phyloP scores from a whole-genome alignment of 768 basidiomycete species.

The Lentinus brumalis region DNA sequence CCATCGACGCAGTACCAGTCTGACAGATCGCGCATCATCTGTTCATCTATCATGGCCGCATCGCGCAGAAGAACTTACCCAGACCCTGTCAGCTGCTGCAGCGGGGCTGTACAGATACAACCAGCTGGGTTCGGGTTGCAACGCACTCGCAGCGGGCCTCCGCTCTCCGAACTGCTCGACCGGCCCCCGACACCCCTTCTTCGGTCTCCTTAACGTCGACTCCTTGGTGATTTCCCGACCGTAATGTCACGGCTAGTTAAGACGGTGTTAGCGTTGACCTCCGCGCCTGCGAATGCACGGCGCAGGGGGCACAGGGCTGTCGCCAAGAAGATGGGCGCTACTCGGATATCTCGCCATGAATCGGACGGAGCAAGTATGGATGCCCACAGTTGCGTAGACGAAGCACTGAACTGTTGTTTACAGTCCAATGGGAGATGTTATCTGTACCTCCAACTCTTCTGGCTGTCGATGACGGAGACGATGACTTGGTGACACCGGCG shows the following conservation, averaged over 20 bases:
- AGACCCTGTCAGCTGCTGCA: neutral
- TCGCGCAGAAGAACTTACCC: neutral
- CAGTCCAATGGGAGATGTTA: neutral
- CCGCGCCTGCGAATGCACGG: neutral
- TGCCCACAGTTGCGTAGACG: neutral
- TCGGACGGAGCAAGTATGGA: neutral
- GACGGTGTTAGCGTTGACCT: neutral
- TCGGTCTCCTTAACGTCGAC: too few relatives aligned
- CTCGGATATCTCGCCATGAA: neutral
- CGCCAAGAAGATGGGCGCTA: neutral
- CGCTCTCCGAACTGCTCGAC: neutral
- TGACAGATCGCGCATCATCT: neutral
- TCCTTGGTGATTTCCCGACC: too few relatives aligned
- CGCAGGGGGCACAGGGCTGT: neutral
- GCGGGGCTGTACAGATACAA: neutral
- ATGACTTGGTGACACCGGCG: neutral
- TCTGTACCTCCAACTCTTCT: neutral
- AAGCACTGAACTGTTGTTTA: neutral
- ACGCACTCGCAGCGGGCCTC: neutral
- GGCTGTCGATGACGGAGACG: neutral
- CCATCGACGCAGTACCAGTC: neutral
- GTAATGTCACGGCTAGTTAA: neutral
- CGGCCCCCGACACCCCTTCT: neutral
- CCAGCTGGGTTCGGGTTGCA: neutral
- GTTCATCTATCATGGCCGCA: neutral